These are phyloP conservation scores for Microsporum audouinii DNA, from an alignment of 2,329 filamentous ascomycete genomes.

Conservation along the genomic window DNA sequence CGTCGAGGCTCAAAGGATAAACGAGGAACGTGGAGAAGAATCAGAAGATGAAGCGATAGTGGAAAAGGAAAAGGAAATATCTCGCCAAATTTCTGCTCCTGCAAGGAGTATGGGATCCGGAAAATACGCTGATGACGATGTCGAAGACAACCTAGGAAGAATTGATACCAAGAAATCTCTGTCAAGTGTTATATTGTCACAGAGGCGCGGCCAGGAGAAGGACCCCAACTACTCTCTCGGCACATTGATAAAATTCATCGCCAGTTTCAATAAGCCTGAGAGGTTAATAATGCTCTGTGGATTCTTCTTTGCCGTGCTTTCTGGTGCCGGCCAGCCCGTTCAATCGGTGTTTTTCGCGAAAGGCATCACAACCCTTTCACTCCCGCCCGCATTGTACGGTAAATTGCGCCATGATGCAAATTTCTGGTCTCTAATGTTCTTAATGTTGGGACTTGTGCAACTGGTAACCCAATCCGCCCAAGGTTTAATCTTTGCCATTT, in stretches of 20 bases:
- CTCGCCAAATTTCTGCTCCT: constrained; percentile 8
- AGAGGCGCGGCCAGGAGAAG: constrained; percentile 38
- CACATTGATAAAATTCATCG: constrained; percentile 68
- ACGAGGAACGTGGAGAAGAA: constrained; percentile 39
- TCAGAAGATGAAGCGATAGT: constrained; percentile 22
- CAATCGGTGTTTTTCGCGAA: constrained; percentile 81
- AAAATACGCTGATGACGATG: constrained; percentile 23
- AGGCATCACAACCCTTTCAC: constrained; percentile 60
- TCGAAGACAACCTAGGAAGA: constrained; percentile 27
- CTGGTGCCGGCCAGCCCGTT: constrained; percentile 67
- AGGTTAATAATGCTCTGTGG: constrained; percentile 61
- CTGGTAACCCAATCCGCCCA: constrained; percentile 58
- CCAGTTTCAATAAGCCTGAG: constrained; percentile 65
- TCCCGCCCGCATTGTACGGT: constrained; percentile 41
- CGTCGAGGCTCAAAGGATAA: constrained; percentile 78
- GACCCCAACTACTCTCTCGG: constrained; percentile 55
- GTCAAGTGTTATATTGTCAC: constrained; percentile 60
- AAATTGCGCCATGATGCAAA: constrained; percentile 58
- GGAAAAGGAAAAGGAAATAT: constrained; percentile 18
- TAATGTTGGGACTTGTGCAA: constrained; percentile 67
- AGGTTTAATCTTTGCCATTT: constrained; percentile 66
- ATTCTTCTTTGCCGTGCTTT: constrained; percentile 61
- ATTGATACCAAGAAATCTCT: constrained; percentile 43
- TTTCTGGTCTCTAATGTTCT: constrained; percentile 83
- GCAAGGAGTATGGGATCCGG: constrained; percentile 13